Conservation (phyloP, 1,284 basidiomycete species). For the Malassezia pachydermatis region DNA sequence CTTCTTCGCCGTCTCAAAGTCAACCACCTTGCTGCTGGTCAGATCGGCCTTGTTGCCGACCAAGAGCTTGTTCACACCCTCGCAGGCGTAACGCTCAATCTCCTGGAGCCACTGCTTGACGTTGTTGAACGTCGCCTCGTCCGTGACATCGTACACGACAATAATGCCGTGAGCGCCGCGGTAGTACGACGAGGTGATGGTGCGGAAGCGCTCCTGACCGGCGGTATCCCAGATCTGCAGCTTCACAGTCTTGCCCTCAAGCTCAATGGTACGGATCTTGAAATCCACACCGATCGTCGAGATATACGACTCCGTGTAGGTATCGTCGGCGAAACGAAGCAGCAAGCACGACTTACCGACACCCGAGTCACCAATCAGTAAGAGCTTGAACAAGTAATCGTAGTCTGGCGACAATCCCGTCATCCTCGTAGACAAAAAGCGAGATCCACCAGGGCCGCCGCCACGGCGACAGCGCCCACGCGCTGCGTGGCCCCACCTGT, state of each 20-base stretch:
- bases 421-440: conserved; percentile 22
- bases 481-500: no score
- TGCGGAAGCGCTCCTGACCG: conserved; percentile 53
- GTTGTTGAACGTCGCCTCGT: conserved; percentile 80
- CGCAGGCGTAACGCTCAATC: conserved; percentile 96
- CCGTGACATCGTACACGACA: conserved; percentile 98
- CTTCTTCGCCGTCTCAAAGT: conserved; percentile 88
- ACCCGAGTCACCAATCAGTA: conserved; percentile 67
- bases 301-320: conserved; percentile 52
- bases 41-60: conserved; percentile 98
- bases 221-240: conserved; percentile 70
- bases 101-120: conserved; percentile 99
- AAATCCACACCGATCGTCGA: conserved; percentile 65
- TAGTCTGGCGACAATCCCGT: conserved; percentile 42
- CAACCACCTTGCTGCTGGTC: conserved; percentile 96
- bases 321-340: conserved; percentile 51
- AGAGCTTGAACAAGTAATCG: conserved; percentile 47
- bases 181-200: conserved; percentile 82
- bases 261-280: conserved; percentile 99
- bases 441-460: no score
- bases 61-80: conserved; percentile 94
- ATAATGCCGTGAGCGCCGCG: conserved; percentile 88
- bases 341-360: conserved; percentile 67
- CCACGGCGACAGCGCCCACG: no score
- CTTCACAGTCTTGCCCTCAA: conserved; percentile 99